phyloP scores from a whole-genome alignment of 2,329 filamentous ascomycete genomes.

The Fusarium anguioides region DNA sequence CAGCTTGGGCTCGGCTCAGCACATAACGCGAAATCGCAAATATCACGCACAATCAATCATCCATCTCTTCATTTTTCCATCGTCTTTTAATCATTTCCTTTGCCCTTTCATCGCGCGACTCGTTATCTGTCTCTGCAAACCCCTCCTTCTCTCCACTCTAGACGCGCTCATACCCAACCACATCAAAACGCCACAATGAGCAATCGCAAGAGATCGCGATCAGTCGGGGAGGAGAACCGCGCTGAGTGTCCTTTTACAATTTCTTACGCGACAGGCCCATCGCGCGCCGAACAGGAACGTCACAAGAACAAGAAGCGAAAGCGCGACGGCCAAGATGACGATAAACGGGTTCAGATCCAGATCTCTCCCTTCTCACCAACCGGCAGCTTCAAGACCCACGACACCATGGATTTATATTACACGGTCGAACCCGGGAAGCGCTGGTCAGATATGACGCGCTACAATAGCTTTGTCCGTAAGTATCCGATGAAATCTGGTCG shows the following conservation, averaged over 20 bases:
- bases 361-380: conserved; percentile 64
- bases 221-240: conserved; percentile 61
- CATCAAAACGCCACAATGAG: conserved; percentile 44
- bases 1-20: conserved; percentile 44
- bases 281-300: conserved; percentile 48
- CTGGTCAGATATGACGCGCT: conserved; percentile 69
- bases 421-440: conserved; percentile 63
- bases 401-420: conserved; percentile 67
- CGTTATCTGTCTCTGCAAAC: conserved; percentile 38
- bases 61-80: conserved; percentile 2
- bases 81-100: not conserved
- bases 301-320: conserved; percentile 61
- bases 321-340: conserved; percentile 59
- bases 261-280: conserved; percentile 45
- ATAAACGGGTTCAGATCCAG: conserved; percentile 60
- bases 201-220: conserved; percentile 63
- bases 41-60: not conserved
- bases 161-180: conserved; percentile 43
- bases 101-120: conserved; percentile 31
- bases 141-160: conserved; percentile 43
- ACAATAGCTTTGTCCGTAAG: conserved; percentile 71
- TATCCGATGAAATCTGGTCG: conserved; percentile 40
- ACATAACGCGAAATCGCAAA: conserved; percentile 39
- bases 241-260: conserved; percentile 68
- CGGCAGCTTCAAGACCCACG: conserved; percentile 65